Percentiles rank a stretch among this genome's conserved stretches.
Conservation (phyloP, 352 stramenopile genomes). For the Globisporangium ultimum region DNA sequence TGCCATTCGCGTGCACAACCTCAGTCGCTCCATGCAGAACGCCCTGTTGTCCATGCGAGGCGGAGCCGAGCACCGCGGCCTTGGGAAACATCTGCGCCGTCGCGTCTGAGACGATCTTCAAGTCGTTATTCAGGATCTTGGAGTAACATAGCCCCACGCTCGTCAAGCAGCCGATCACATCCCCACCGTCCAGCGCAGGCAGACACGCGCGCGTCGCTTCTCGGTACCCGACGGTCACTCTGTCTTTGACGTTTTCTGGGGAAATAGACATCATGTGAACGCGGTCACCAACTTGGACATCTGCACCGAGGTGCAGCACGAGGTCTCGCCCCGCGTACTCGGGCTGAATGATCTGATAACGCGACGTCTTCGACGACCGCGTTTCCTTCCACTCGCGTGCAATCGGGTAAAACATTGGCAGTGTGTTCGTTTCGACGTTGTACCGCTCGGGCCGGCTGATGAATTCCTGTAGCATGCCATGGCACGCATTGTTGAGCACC, state of each 20-base stretch:
- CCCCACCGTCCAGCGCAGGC: slow-evolving; percentile 41
- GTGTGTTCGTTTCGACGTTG: slow-evolving; percentile 56
- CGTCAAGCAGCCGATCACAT: slow-evolving; percentile 72
- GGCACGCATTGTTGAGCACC: slow-evolving; percentile 69
- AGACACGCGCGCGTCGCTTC: slow-evolving; percentile 54
- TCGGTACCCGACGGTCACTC: slow-evolving; percentile 44
- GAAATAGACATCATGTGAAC: slow-evolving; percentile 77
- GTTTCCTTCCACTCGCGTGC: slow-evolving; percentile 32
- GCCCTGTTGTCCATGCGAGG: slow-evolving; percentile 74
- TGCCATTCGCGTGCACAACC: slow-evolving; percentile 69
- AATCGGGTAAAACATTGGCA: slow-evolving; percentile 75
- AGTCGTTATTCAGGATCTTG: slow-evolving; percentile 61
- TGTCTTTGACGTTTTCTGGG: slow-evolving; percentile 44
- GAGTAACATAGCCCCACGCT: slow-evolving; percentile 68
- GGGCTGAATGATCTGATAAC: slow-evolving; percentile 72
- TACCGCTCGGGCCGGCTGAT: slow-evolving; percentile 54
- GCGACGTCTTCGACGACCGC: slow-evolving; percentile 28
- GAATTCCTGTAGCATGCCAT: slow-evolving; percentile 72
- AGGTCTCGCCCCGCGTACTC: slow-evolving; percentile 48
- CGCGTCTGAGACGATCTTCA: slow-evolving; percentile 50
- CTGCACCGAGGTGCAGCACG: slow-evolving; percentile 46
- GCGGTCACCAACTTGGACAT: slow-evolving; percentile 57
- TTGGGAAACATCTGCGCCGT: slow-evolving; percentile 53
- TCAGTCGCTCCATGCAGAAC: slow-evolving; percentile 56
- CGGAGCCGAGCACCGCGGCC: slow-evolving; percentile 45